A percentile compares a stretch with the other conserved stretches of the same genome.
phyloP scores from a whole-genome alignment of 2,329 filamentous ascomycete genomes.

The Hymenoscyphus scutula region DNA sequence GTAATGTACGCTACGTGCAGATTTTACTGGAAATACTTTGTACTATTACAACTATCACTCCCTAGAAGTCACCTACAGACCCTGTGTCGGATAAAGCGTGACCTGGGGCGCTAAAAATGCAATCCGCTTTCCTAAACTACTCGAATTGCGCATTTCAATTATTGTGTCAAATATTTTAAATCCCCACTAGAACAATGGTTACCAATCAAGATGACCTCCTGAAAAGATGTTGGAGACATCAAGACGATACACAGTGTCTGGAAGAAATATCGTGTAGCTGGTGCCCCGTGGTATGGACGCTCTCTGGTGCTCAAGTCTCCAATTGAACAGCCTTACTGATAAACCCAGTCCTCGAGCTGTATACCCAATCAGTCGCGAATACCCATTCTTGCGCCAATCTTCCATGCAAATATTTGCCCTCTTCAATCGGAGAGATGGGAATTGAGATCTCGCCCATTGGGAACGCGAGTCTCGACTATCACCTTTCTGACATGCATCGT shows the following conservation, averaged over 20 bases:
- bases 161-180: too few relatives aligned
- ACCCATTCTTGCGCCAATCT: constrained; percentile 50
- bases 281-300: constrained; percentile 28
- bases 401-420: constrained; percentile 51
- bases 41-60: too few relatives aligned
- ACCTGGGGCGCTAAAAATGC: too few relatives aligned
- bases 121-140: too few relatives aligned
- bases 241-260: constrained; percentile 50
- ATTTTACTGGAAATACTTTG: too few relatives aligned
- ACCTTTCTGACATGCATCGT: constrained; percentile 40
- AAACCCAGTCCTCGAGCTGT: constrained; percentile 45
- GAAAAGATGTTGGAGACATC: constrained; percentile 49
- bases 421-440: constrained; percentile 49
- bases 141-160: too few relatives aligned
- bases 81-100: too few relatives aligned
- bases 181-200: neutral
- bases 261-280: constrained; percentile 31
- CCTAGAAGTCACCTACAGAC: too few relatives aligned
- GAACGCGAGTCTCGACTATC: constrained; percentile 44
- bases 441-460: constrained; percentile 40
- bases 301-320: constrained; percentile 5
- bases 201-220: constrained; percentile 39
- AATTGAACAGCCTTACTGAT: constrained; percentile 9
- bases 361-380: constrained; percentile 49
- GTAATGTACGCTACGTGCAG: too few relatives aligned